Conservation (phyloP, 2,329 filamentous ascomycete genomes). For the Aureobasidium sp. region DNA sequence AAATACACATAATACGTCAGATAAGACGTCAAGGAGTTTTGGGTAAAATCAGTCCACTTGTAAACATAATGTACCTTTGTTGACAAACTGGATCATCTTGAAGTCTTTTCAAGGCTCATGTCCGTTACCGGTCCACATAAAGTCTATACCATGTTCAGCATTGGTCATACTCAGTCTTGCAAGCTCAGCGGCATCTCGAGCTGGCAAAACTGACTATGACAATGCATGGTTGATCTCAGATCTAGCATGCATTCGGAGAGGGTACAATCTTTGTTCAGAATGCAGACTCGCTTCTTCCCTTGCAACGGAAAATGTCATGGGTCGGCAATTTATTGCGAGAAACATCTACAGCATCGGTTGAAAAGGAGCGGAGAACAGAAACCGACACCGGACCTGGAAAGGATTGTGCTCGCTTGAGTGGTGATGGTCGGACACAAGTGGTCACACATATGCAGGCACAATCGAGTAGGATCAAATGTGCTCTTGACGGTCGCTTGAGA, state of each 20-base stretch:
- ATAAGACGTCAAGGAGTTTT: neutral
- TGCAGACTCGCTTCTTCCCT: too few relatives aligned
- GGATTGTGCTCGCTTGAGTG: neutral
- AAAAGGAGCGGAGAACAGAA: too few relatives aligned
- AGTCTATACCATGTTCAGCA: neutral
- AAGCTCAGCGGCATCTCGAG: too few relatives aligned
- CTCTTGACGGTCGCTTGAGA: neutral
- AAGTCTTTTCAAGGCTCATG: neutral
- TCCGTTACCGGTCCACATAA: neutral
- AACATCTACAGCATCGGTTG: too few relatives aligned
- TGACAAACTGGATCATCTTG: neutral
- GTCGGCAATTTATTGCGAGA: too few relatives aligned
- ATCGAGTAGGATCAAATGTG: neutral
- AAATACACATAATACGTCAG: neutral
- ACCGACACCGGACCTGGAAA: too few relatives aligned
- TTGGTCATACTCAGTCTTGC: too few relatives aligned
- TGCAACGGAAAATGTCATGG: too few relatives aligned
- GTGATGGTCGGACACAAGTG: neutral
- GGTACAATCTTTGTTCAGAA: too few relatives aligned
- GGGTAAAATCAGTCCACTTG: neutral
- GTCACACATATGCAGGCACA: neutral
- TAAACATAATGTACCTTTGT: neutral
- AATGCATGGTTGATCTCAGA: too few relatives aligned
- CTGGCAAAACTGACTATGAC: too few relatives aligned
- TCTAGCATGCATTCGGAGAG: too few relatives aligned